Conservation (phyloP, 352 stramenopile species). For the Phytopythium ostracodes region DNA sequence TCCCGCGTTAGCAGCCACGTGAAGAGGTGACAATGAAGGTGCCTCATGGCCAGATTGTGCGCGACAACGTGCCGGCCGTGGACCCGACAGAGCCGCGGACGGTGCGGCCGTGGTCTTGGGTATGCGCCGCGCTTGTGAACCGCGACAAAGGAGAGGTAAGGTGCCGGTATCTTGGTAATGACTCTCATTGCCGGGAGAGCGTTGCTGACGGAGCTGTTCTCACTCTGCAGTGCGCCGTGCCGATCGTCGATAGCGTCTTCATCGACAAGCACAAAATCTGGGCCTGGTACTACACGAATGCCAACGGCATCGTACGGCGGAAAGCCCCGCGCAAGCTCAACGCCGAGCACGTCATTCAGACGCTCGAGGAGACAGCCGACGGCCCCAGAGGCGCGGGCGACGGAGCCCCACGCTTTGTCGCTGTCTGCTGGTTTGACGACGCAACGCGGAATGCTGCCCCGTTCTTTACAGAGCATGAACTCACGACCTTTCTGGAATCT, state of each 20-base stretch:
- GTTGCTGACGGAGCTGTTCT: background rate
- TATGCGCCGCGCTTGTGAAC: slow-evolving; percentile 59
- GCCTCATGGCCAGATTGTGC: slow-evolving; percentile 25
- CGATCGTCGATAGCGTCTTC: slow-evolving; percentile 69
- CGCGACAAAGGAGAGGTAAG: slow-evolving; percentile 48
- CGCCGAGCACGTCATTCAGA: slow-evolving; percentile 31
- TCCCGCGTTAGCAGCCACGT: background rate
- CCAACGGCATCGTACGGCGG: slow-evolving; percentile 48
- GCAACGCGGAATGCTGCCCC: slow-evolving; percentile 33
- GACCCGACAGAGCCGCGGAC: slow-evolving; percentile 50
- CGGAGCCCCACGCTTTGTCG: slow-evolving; percentile 24
- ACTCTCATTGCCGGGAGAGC: background rate
- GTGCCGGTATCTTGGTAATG: background rate
- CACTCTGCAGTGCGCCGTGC: slow-evolving; percentile 27
- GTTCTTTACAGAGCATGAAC: slow-evolving; percentile 43
- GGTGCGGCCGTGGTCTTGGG: slow-evolving; percentile 57
- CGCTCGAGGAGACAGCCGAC: slow-evolving; percentile 29
- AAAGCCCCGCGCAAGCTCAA: slow-evolving; percentile 53
- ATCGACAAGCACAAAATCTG: slow-evolving; percentile 75
- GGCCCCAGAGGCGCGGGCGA: background rate
- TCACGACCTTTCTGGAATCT: slow-evolving; percentile 40
- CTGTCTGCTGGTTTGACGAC: slow-evolving; percentile 70
- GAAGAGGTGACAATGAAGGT: background rate
- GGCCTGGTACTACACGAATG: slow-evolving; percentile 67
- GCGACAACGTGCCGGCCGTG: slow-evolving; percentile 43